Percentiles rank a stretch among this genome's conserved stretches.
These are phyloP conservation scores for Gossypium mustelinum DNA, from an alignment of 345 rosid species.

Conservation along the genomic window DNA sequence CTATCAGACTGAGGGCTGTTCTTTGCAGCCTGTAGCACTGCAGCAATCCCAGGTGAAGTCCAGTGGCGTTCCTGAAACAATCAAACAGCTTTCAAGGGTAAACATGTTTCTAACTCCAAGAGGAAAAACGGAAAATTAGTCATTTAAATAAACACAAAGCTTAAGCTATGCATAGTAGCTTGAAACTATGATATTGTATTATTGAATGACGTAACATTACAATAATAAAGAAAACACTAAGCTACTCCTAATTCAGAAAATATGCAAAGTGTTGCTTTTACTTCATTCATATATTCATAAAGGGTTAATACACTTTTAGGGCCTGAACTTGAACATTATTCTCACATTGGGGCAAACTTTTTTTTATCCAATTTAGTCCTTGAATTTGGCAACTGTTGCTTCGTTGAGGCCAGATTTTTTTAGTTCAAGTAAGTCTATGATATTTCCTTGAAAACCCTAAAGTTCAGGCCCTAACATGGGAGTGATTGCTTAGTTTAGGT, in stretches of 20 bases:
- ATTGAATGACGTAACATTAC: not conserved
- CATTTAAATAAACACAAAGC: not conserved
- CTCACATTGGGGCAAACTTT: too few species aligned
- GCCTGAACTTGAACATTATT: too few species aligned
- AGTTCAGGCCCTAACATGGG: too few species aligned
- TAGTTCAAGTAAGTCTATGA: too few species aligned
- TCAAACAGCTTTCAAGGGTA: not conserved
- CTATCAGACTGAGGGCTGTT: slow-evolving; percentile 65
- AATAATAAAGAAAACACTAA: not conserved
- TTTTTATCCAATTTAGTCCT: too few species aligned
- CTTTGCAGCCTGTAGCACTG: slow-evolving; percentile 74
- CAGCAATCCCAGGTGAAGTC: slow-evolving; percentile 50
- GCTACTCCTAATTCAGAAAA: too few species aligned
- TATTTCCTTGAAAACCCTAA: too few species aligned
- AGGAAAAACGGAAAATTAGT: not conserved
- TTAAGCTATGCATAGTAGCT: not conserved
- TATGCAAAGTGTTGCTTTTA: not conserved
- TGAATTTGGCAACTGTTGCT: too few species aligned
- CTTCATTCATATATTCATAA: too few species aligned
- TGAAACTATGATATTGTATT: not conserved
- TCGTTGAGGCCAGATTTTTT: too few species aligned
- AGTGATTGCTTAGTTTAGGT: too few species aligned
- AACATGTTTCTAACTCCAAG: slow-evolving; percentile 1
- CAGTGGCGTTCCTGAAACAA: slow-evolving; percentile 73
- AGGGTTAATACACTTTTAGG: too few species aligned